Evolutionary conservation across 345 rosid species (phyloP).

Genomic region (Dipteronia dyeriana): DNA sequence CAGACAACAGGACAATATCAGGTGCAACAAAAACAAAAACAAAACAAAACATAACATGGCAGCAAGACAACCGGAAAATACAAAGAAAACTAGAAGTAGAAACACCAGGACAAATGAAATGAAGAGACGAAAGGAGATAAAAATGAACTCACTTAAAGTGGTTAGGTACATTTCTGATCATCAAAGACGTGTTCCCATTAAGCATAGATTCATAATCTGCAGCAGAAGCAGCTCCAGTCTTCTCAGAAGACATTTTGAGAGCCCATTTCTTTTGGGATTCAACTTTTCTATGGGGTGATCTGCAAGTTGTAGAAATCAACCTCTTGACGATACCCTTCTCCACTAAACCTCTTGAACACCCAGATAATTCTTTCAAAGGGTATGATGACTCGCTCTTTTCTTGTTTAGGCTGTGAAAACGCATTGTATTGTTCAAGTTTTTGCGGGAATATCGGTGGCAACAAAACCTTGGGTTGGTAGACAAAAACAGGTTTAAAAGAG

Average conservation of each 20-base stretch:
- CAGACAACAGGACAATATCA: not conserved
- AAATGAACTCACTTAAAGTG: conserved; percentile 29
- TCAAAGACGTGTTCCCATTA: conserved; percentile 36
- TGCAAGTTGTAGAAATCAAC: not conserved
- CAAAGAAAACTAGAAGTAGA: too few species aligned
- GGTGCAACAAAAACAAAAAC: not conserved
- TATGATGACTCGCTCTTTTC: not conserved
- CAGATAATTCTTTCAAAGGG: not conserved
- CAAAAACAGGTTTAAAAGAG: not conserved
- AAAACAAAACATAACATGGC: not conserved
- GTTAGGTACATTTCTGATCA: conserved; percentile 55
- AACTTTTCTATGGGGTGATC: not conserved
- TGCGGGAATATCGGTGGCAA: not conserved
- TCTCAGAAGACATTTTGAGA: not conserved
- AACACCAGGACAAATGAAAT: not conserved
- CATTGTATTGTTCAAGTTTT: not conserved
- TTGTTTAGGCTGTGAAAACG: not conserved
- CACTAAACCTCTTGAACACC: not conserved
- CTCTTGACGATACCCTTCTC: not conserved
- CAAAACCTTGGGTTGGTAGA: not conserved
- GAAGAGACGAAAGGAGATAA: not conserved
- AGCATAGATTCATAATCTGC: not conserved
- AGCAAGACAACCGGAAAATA: not conserved
- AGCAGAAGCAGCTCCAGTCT: not conserved
- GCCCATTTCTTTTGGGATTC: not conserved